A percentile compares a stretch with the other conserved stretches of the same genome.
These are phyloP conservation scores for Spergularia bocconei DNA, from an alignment of 148 eudicot species.

Conservation along the genomic window DNA sequence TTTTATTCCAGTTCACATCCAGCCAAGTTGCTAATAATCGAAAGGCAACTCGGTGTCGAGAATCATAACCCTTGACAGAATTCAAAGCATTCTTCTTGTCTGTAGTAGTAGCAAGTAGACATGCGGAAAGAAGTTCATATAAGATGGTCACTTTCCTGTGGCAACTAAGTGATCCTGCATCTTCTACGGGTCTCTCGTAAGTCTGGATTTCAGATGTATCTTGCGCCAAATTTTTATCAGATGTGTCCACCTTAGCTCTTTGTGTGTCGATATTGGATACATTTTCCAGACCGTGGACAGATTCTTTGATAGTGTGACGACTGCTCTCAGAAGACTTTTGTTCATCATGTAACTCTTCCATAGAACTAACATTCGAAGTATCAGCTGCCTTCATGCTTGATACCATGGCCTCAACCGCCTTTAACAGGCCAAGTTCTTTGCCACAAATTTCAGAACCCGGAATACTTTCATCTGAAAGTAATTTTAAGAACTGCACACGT, in stretches of 20 bases:
- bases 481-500: conserved; percentile 51
- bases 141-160: conserved; percentile 64
- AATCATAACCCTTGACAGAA: conserved; percentile 70
- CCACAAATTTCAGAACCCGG: conserved; percentile 40
- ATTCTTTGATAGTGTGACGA: conserved; percentile 25
- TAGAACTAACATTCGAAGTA: conserved; percentile 27
- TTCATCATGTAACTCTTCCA: conserved; percentile 29
- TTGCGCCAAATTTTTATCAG: conserved; percentile 27
- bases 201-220: conserved; percentile 27
- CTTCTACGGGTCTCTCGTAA: conserved; percentile 47
- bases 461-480: conserved; percentile 53
- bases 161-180: conserved; percentile 47
- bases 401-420: conserved; percentile 60
- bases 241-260: conserved; percentile 10
- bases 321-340: conserved; percentile 35
- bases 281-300: conserved; percentile 14
- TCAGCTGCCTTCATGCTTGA: conserved; percentile 44
- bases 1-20: conserved; percentile 60
- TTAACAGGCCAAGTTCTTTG: conserved; percentile 56
- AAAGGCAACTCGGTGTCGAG: conserved; percentile 77
- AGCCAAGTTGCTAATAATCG: conserved; percentile 84
- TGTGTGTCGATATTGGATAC: conserved; percentile 21
- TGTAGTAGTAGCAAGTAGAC: conserved; percentile 53
- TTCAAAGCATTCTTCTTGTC: conserved; percentile 33
- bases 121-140: conserved; percentile 78